Percentiles rank a stretch among this genome's conserved stretches.
Conservation (phyloP, 2,329 filamentous ascomycete species). For the Hymenoscyphus scutula region DNA sequence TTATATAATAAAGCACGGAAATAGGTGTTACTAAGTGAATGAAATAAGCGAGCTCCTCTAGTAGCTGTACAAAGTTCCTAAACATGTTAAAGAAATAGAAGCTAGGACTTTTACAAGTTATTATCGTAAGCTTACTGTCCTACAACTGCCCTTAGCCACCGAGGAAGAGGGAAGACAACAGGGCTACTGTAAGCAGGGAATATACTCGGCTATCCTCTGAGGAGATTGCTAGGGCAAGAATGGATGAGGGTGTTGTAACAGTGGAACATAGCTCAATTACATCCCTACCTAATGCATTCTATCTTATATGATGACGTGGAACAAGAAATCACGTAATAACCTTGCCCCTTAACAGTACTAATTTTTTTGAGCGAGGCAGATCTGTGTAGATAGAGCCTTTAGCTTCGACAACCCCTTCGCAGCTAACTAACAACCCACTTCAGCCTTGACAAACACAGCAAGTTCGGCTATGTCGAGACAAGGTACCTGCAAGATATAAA, state of each 20-base stretch:
- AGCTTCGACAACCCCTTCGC: background rate
- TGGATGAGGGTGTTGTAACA: background rate
- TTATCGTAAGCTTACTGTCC: background rate
- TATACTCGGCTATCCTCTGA: background rate
- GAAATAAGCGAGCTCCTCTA: background rate
- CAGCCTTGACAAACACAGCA: background rate
- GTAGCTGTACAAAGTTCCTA: background rate
- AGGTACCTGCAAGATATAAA: no score
- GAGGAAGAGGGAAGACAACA: background rate
- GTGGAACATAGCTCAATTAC: background rate
- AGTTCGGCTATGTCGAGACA: background rate
- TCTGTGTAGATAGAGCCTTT: background rate
- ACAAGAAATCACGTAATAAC: background rate
- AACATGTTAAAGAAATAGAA: background rate
- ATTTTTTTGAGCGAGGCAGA: background rate
- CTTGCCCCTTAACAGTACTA: background rate
- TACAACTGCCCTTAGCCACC: background rate
- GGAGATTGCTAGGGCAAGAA: background rate
- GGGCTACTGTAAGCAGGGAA: background rate
- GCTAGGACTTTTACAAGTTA: background rate
- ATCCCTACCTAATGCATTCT: background rate
- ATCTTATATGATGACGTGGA: background rate
- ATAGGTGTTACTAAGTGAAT: background rate
- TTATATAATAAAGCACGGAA: background rate
- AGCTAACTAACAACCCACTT: background rate